A percentile compares a stretch with the other conserved stretches of the same genome.
phyloP scores from a whole-genome alignment of 345 rosid genomes.

The Syzygium aqueum region DNA sequence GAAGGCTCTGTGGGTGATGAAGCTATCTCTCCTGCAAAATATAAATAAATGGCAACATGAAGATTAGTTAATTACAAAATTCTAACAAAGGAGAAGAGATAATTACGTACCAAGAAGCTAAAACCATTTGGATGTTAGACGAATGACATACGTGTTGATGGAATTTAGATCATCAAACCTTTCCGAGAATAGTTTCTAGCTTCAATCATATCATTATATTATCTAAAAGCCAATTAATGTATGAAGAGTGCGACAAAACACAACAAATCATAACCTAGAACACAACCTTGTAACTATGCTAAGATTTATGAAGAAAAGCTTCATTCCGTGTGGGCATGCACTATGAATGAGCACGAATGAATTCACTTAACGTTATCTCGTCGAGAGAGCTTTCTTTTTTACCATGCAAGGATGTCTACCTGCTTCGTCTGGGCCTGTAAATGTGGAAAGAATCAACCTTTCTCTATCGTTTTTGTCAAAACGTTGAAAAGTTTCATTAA shows the following conservation, averaged over 20 bases:
- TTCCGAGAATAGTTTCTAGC: background rate
- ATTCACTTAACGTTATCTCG: background rate
- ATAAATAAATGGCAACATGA: background rate
- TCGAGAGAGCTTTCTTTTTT: background rate
- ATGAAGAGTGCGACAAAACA: background rate
- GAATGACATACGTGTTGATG: too few species aligned
- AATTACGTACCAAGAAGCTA: background rate
- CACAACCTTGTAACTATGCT: background rate
- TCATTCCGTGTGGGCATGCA: background rate
- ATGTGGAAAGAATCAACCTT: background rate
- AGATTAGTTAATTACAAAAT: background rate
- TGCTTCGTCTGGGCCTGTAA: background rate
- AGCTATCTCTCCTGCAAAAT: constrained; percentile 8
- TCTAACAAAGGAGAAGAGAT: background rate
- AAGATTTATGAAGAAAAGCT: background rate
- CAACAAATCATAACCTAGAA: background rate
- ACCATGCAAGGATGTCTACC: background rate
- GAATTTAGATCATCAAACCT: too few species aligned
- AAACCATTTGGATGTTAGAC: background rate
- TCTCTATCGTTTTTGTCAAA: background rate
- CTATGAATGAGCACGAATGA: background rate
- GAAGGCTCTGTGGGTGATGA: constrained; percentile 10
- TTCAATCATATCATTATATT: background rate
- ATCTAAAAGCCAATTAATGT: background rate
- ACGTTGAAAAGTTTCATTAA: background rate